Base-by-base conservation (phyloP, 768 basidiomycete species). In the Pisolithus tinctorius region DNA sequence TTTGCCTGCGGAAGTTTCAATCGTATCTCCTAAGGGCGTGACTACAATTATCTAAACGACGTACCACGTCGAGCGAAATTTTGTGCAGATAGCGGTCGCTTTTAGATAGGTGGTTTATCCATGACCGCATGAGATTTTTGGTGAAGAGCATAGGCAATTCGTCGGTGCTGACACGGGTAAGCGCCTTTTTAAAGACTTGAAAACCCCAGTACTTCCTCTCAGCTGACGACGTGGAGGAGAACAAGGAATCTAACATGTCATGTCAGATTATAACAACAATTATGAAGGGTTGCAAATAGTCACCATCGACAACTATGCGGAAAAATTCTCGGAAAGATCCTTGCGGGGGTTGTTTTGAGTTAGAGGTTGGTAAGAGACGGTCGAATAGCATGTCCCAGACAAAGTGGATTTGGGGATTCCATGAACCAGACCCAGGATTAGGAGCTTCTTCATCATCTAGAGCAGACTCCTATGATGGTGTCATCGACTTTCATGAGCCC, bases 171-270 rank as follows among this genome's bases (percentile, higher is more conserved):
- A 90, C 77, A 34, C 83, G 82, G 16, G 80, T 77, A 39, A 96
- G 71, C 7, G 91, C 83, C 56, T 81, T 86, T 60, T 84, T 81
- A 70, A 97, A 89, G 17, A 95, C 79, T 58, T 87, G 85, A 71
- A 98, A 95, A n/a, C 93, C 95, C 87, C 91, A 94, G 62, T 86
- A 91, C 69, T 96, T 95, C 46, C 92, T 81, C 66, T 93, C 86
- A 0, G 86, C 72, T 1, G 93, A 93, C 0, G 93, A 82, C 17
- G 85, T 86, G 6, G 84, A 73, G 6, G 88, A 82, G 63, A 97
- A 96, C 40, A 97, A 70, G 1, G 89, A 86, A 64, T 95, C 94
- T 97, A 59, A 16, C 47, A 14, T 13, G 25, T 20, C 36, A 41
- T 56, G 26, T 57, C 42, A 29, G 9, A 25, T 25, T 26, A 38